Base-by-base conservation (phyloP, 1,139 yeast genomes). In the Arxiozyma heterogenica region DNA sequence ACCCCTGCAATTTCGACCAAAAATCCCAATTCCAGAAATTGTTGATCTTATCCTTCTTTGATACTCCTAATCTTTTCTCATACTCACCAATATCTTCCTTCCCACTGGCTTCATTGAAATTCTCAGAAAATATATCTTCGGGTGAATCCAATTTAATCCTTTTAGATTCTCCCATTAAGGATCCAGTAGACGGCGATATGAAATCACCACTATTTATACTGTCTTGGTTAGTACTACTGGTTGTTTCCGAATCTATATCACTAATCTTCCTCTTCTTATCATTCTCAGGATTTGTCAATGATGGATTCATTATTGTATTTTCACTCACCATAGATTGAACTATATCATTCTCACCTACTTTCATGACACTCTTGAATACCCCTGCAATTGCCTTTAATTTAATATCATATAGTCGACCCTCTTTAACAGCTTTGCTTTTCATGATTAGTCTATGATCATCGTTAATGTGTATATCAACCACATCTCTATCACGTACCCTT, bases 101-200 rank as follows among this genome's bases (percentile, higher is more conserved):
- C 17, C 54, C 53, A 27, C 45, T 30, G 12, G 46, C 47, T 9
- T 52, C 57, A 34, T 30, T 9, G 18, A 18, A 21, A 11, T 7
- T 30, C 22, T 22, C 27, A 30, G 57, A 53, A 52, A 64, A 64
- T 54, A 64, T 55, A 53, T 68, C 71, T 46, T 66, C 71, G 3
- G 71, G 71, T 9, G 70, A 66, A 51, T 67, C 70, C 20, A 66
- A 54, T 50, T 67, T 66, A n/a, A 67, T 54, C 50, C 61, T 65
- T 55, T 68, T 68, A n/a, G 70, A 65, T 11, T 65, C 70, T 38
- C 64, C 59, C 69, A 67, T 64, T 48, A 63, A 53, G 12, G 64
- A 58, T 23, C 62, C 51, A n/a, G 46, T 59, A 12, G 64, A 57
- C 7, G 64, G 59, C 11, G 66, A 64, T 23, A 61, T 38, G 17